A percentile compares a stretch with the other conserved stretches of the same genome.
Conservation (phyloP, 2,329 filamentous ascomycete genomes). For the Fusarium sacchari region DNA sequence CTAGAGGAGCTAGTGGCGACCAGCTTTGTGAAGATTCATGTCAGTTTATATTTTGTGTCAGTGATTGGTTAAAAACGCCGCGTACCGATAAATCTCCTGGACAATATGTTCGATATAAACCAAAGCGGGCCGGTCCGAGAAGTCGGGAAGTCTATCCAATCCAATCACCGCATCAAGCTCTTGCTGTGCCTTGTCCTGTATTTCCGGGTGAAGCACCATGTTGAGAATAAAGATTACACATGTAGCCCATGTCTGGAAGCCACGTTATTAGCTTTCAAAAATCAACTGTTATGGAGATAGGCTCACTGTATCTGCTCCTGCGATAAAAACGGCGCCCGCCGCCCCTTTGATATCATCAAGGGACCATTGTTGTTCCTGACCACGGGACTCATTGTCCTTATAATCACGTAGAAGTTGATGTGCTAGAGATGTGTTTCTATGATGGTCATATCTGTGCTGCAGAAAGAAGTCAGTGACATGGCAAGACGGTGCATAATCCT, state of each 20-base stretch:
- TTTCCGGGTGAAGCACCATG: slow-evolving; percentile 54
- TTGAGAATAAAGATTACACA: slow-evolving; percentile 54
- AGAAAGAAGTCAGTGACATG: slow-evolving; percentile 20
- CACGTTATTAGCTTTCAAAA: slow-evolving; percentile 30
- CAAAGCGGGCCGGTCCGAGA: slow-evolving; percentile 56
- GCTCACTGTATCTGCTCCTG: slow-evolving; percentile 56
- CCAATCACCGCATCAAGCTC: slow-evolving; percentile 58
- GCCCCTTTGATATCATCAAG: slow-evolving; percentile 61
- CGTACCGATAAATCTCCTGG: slow-evolving; percentile 54
- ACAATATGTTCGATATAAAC: slow-evolving; percentile 57
- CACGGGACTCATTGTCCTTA: slow-evolving; percentile 21
- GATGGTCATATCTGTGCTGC: slow-evolving; percentile 13
- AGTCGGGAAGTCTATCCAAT: slow-evolving; percentile 54
- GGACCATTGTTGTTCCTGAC: slow-evolving; percentile 39
- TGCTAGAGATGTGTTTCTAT: slow-evolving; percentile 40
- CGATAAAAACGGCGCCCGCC: slow-evolving; percentile 59
- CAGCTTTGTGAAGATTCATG: slow-evolving; percentile 40
- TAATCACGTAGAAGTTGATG: slow-evolving; percentile 39
- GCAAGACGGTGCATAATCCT: not conserved
- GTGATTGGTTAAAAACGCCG: not conserved
- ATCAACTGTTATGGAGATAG: slow-evolving; percentile 22
- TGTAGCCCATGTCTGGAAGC: slow-evolving; percentile 42
- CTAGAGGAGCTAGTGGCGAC: slow-evolving; percentile 58
- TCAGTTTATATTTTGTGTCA: not conserved
- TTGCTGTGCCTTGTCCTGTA: slow-evolving; percentile 58